These are phyloP conservation scores for Pholiota microspora DNA, from an alignment of 768 basidiomycete genomes.

Conservation along the genomic window DNA sequence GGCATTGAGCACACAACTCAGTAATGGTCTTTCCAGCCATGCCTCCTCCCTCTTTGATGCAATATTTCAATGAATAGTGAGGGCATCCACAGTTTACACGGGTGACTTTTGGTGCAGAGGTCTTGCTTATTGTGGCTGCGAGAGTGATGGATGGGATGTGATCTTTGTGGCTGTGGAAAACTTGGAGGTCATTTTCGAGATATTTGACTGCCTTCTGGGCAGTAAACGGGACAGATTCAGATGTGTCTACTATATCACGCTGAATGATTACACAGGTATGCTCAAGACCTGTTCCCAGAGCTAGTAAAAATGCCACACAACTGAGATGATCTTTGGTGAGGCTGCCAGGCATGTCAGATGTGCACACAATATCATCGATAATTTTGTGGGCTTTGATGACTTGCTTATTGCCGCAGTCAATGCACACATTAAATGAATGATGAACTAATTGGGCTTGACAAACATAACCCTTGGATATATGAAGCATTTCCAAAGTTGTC, in stretches of 20 bases:
- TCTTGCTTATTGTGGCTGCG: neutral
- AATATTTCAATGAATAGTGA: neutral
- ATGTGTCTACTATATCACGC: slow-evolving; percentile 8
- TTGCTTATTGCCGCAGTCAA: neutral
- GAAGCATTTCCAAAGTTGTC: neutral
- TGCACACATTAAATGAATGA: neutral
- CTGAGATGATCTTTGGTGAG: slow-evolving; percentile 6
- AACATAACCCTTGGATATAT: neutral
- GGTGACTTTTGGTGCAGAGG: neutral
- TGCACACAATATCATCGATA: neutral
- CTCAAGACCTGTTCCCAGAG: neutral
- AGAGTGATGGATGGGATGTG: neutral
- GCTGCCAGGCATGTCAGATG: slow-evolving; percentile 3
- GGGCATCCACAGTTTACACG: neutral
- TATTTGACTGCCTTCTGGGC: neutral
- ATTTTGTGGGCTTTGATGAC: slow-evolving; percentile 1
- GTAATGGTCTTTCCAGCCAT: slow-evolving; percentile 1
- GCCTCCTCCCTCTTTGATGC: neutral
- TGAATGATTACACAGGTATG: slow-evolving; percentile 9
- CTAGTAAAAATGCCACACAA: neutral
- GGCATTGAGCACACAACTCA: neutral
- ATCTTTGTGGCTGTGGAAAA: neutral
- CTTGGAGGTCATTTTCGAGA: slow-evolving; percentile 8
- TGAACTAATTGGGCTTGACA: neutral
- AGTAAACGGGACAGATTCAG: slow-evolving; percentile 8